These are phyloP conservation scores for Suillus bovinus DNA, from an alignment of 768 basidiomycete genomes.

Conservation along the genomic window DNA sequence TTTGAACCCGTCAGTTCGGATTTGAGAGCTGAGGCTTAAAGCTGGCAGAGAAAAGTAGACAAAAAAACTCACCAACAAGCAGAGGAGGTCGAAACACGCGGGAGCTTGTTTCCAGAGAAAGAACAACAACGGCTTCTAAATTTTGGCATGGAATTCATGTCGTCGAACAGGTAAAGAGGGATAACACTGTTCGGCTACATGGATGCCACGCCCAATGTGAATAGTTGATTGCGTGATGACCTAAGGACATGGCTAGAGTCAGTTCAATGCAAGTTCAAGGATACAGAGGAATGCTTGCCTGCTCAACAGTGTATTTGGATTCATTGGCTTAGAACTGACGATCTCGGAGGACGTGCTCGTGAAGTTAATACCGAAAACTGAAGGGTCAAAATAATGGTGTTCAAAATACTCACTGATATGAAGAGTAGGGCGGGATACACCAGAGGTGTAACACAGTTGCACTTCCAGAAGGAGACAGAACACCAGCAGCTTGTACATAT, in stretches of 20 bases:
- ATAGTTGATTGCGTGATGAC: background rate
- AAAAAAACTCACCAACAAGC: background rate
- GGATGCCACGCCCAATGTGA: background rate
- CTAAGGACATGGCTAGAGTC: background rate
- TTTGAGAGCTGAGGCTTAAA: background rate
- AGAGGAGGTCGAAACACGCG: background rate
- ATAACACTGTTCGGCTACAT: background rate
- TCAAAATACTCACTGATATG: background rate
- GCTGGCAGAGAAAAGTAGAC: background rate
- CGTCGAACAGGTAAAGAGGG: no score
- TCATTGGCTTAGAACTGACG: background rate
- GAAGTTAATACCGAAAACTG: background rate
- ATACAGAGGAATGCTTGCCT: background rate
- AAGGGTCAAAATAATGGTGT: background rate
- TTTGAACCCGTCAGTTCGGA: background rate
- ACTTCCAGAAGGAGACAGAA: background rate
- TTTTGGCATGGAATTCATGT: background rate
- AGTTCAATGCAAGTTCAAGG: background rate
- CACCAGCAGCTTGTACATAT: background rate
- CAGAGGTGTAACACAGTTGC: background rate
- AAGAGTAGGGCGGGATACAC: background rate
- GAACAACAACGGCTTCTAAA: background rate
- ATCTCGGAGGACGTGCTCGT: background rate
- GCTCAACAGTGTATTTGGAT: background rate
- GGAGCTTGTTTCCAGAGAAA: background rate